A percentile compares a stretch with the other conserved stretches of the same genome.
These are phyloP conservation scores for Capsicum baccatum DNA, from an alignment of 257 asterid genomes.

Conservation along the genomic window DNA sequence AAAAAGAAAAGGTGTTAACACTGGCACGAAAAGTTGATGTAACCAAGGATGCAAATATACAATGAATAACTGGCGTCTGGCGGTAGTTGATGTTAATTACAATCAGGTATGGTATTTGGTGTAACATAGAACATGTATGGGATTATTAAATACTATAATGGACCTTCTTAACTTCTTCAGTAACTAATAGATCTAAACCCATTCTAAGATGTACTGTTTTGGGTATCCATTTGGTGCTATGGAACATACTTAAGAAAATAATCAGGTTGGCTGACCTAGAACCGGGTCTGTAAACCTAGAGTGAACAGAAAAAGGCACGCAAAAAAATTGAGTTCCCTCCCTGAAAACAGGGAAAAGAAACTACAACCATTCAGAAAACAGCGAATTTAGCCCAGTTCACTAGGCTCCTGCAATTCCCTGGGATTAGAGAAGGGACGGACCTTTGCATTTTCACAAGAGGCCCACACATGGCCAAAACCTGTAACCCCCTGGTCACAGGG, in stretches of 20 bases:
- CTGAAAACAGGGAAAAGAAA: not conserved
- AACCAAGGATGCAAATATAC: constrained; percentile 15
- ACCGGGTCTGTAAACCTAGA: constrained; percentile 6
- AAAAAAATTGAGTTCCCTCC: not conserved
- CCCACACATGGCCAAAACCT: not conserved
- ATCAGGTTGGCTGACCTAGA: not conserved
- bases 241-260: constrained; percentile 1
- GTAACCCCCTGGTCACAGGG: not conserved
- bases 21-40: constrained; percentile 4
- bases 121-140: constrained; percentile 11
- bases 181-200: constrained; percentile 16
- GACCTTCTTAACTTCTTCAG: not conserved
- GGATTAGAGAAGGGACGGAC: not conserved
- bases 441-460: not conserved
- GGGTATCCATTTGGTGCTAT: not conserved
- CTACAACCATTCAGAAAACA: not conserved
- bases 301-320: not conserved
- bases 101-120: constrained; percentile 11
- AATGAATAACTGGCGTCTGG: not conserved
- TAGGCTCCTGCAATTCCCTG: not conserved
- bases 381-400: not conserved
- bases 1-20: constrained; percentile 9
- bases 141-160: not conserved
- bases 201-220: constrained; percentile 7
- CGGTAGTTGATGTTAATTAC: not conserved